phyloP scores from a whole-genome alignment of 805 yeast species.

The Wilhelminamyces savonicus region DNA sequence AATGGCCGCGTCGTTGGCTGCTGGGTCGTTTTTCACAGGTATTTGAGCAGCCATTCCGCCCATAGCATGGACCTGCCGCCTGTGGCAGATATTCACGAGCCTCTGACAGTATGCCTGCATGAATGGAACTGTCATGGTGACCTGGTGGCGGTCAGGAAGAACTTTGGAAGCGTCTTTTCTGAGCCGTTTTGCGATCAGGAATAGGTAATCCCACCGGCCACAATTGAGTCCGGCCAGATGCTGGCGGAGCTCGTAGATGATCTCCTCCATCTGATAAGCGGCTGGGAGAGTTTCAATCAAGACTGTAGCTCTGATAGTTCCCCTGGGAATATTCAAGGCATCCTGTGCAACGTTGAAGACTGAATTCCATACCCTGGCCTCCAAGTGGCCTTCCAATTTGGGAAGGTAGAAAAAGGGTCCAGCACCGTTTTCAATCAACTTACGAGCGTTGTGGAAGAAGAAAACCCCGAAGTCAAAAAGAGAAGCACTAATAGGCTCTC shows the following conservation, averaged over 20 bases:
- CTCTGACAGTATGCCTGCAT: constrained; percentile 14
- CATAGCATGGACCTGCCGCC: constrained; percentile 18
- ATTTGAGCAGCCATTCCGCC: constrained; percentile 22
- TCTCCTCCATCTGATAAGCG: constrained; percentile 19
- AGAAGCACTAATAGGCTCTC: constrained; percentile 14
- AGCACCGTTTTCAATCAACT: constrained; percentile 8
- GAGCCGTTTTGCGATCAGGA: constrained; percentile 13
- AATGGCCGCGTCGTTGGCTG: constrained; percentile 11
- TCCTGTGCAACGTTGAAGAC: constrained; percentile 16
- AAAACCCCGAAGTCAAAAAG: constrained; percentile 15
- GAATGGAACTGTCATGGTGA: constrained; percentile 15
- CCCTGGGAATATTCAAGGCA: constrained; percentile 9
- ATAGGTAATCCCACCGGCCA: constrained; percentile 19
- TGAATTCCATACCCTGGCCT: constrained; percentile 17
- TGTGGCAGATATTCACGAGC: constrained; percentile 13
- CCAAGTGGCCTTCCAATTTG: constrained; percentile 17
- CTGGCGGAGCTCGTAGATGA: constrained; percentile 14
- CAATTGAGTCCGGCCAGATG: constrained; percentile 16
- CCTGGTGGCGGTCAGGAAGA: constrained; percentile 14
- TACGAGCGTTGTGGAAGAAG: constrained; percentile 13
- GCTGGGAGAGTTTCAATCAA: constrained; percentile 17
- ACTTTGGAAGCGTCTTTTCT: constrained; percentile 11
- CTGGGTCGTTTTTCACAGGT: constrained; percentile 14
- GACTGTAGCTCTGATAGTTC: constrained; percentile 16
- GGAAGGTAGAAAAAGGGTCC: constrained; percentile 18